Evolutionary conservation across 1,284 basidiomycete genomes (phyloP), one percentile per base, ranked within the genome.

Genomic region (Leccinum insolens): DNA sequence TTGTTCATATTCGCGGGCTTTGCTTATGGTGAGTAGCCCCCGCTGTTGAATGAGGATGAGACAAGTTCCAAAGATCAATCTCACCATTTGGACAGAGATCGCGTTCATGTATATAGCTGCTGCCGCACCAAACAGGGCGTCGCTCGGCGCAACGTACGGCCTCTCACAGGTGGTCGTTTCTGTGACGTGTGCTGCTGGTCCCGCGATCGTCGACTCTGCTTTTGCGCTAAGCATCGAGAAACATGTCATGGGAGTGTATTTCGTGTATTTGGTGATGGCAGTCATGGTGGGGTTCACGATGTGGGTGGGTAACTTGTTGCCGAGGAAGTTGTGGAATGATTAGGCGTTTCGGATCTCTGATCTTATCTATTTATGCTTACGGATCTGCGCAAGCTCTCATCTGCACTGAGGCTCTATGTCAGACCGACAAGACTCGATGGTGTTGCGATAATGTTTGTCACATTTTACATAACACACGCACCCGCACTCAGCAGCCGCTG

Each of bases 141-240:
- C 82, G 14, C 79, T 91, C n/a, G 89, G 89, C 4, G 82, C 87
- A 11, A 87, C 88, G 14, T 90, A 90, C 73, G 89, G 89, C 11
- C 73, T 87, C 12, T 83, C 84, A 0, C 85, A 86, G 70, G 82
- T 69, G 61, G 22, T 70, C n/a, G 73, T 77, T 7, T 76, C 76
- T 46, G 4, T 76, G 20, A 71, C 69, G 70, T 84, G 89, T 41
- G 86, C 88, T 62, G 72, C 89, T 52, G 88, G 88, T 0, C 89
- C 89, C 4, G 83, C 81, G 1, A 65, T 75, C 1, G 78, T 80
- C 1, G 85, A 81, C 7, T 84, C 85, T 8, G 73, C 77, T 0
- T 78, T 74, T 69, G 76, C 76, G 7, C 67, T 84, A 20, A 82
- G 82, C 2, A 73, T 83, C 15, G 78, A 84, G 66, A 71, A 77